Evolutionary conservation across 2,329 filamentous ascomycete genomes (phyloP).

Genomic region (Stemphylium lycopersici): DNA sequence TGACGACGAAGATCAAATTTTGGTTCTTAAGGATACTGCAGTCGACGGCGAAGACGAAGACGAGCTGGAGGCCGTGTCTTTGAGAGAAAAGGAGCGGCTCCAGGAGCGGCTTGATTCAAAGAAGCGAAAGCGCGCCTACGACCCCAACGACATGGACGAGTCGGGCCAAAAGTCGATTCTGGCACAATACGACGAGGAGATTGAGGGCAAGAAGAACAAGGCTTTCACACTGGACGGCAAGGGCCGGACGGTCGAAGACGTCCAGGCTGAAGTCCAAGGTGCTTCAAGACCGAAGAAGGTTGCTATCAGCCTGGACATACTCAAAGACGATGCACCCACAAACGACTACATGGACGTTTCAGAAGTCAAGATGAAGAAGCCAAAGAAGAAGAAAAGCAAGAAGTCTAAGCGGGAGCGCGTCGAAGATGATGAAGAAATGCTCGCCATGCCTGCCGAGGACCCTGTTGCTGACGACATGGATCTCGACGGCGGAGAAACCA

Average conservation of each 20-base stretch:
- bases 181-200: slow-evolving; percentile 94
- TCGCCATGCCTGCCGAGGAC: slow-evolving; percentile 48
- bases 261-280: slow-evolving; percentile 63
- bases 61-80: slow-evolving; percentile 78
- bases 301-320: slow-evolving; percentile 77
- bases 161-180: slow-evolving; percentile 72
- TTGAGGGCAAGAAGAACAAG: slow-evolving; percentile 86
- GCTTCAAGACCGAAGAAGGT: slow-evolving; percentile 66
- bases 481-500: slow-evolving; percentile 61
- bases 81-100: slow-evolving; percentile 74
- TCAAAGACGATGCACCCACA: slow-evolving; percentile 66
- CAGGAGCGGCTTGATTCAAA: slow-evolving; percentile 81
- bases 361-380: slow-evolving; percentile 85
- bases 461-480: slow-evolving; percentile 66
- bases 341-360: slow-evolving; percentile 90
- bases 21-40: slow-evolving; percentile 92
- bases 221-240: slow-evolving; percentile 83
- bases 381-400: slow-evolving; percentile 42
- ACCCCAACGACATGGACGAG: slow-evolving; percentile 75
- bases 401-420: slow-evolving; percentile 41
- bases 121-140: slow-evolving; percentile 88
- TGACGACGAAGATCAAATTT: slow-evolving; percentile 82
- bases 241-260: slow-evolving; percentile 69
- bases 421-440: slow-evolving; percentile 66
- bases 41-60: slow-evolving; percentile 85